phyloP scores from a whole-genome alignment of 2,329 filamentous ascomycete species.

The Leptodontidium sp. region DNA sequence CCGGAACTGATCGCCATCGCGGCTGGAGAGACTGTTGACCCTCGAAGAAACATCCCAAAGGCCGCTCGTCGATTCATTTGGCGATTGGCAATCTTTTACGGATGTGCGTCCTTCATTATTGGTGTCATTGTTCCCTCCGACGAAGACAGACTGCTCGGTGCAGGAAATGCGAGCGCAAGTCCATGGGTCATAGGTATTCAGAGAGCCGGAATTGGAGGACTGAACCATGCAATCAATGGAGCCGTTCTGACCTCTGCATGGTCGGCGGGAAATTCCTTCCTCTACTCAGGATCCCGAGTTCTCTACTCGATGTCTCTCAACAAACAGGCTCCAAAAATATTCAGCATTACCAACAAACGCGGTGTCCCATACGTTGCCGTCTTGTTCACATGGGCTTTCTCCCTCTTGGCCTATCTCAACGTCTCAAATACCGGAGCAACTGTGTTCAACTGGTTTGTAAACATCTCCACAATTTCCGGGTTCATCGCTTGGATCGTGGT shows the following conservation, averaged over 20 bases:
- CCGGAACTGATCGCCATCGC: constrained; percentile 63
- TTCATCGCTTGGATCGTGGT: constrained; percentile 30
- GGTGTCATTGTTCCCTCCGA: constrained; percentile 70
- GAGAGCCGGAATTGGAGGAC: constrained; percentile 66
- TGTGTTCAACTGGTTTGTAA: constrained; percentile 30
- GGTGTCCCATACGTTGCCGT: constrained; percentile 69
- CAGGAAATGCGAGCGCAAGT: constrained; percentile 57
- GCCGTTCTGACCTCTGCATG: constrained; percentile 72
- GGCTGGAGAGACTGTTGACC: constrained; percentile 70
- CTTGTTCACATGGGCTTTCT: constrained; percentile 63
- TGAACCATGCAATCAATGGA: constrained; percentile 74
- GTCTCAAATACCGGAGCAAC: constrained; percentile 44
- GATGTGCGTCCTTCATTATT: constrained; percentile 64
- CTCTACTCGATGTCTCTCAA: constrained; percentile 73
- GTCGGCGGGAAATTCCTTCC: constrained; percentile 66
- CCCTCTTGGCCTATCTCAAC: constrained; percentile 28
- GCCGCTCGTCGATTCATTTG: constrained; percentile 66
- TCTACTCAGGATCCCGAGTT: constrained; percentile 73
- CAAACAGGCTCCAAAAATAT: constrained; percentile 68
- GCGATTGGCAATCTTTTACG: constrained; percentile 69
- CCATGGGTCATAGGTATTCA: constrained; percentile 67
- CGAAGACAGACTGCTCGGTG: constrained; percentile 61
- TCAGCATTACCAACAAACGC: constrained; percentile 63
- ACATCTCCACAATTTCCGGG: constrained; percentile 25
- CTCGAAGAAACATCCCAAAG: constrained; percentile 71